These are phyloP conservation scores for Moelleriella libera DNA, from an alignment of 2,329 filamentous ascomycete genomes.

Conservation along the genomic window DNA sequence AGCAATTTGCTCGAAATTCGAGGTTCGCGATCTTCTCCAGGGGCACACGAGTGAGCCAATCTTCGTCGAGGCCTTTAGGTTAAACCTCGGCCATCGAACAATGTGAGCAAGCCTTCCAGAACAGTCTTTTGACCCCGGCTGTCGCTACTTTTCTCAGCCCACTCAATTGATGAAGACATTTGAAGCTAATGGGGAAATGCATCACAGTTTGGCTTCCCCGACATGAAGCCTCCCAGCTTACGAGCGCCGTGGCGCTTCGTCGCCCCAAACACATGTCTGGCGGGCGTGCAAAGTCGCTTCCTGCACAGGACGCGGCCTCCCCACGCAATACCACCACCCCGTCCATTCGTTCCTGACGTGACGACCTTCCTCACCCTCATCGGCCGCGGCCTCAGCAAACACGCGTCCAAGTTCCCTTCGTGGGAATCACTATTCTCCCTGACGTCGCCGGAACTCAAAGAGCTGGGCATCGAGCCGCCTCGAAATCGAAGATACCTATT, in stretches of 20 bases:
- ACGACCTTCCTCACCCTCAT: slow-evolving; percentile 80
- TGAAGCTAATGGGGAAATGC: too few species aligned
- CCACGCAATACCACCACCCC: slow-evolving; percentile 49
- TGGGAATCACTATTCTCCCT: slow-evolving; percentile 87
- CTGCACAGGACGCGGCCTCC: slow-evolving; percentile 25
- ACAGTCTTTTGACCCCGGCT: too few species aligned
- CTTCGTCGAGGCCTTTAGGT: too few species aligned
- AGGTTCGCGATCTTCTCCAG: too few species aligned
- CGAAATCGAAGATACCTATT: slow-evolving; percentile 73
- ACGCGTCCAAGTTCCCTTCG: slow-evolving; percentile 73
- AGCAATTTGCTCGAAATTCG: too few species aligned
- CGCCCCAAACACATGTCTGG: slow-evolving; percentile 16
- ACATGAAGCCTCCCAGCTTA: slow-evolving; percentile 18
- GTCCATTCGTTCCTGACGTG: slow-evolving; percentile 75
- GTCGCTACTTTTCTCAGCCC: too few species aligned
- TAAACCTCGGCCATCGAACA: too few species aligned
- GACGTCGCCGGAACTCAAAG: slow-evolving; percentile 61
- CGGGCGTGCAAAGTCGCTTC: slow-evolving; percentile 25
- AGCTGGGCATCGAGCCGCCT: slow-evolving; percentile 76
- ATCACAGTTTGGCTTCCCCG: slow-evolving; percentile 1
- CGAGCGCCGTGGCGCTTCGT: slow-evolving; percentile 17
- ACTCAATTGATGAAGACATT: too few species aligned
- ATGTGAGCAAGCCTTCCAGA: too few species aligned
- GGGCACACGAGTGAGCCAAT: too few species aligned
- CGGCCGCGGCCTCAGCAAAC: slow-evolving; percentile 70